Conservation (phyloP, 1,284 basidiomycete genomes). For the Apiotrichum domesticum region DNA sequence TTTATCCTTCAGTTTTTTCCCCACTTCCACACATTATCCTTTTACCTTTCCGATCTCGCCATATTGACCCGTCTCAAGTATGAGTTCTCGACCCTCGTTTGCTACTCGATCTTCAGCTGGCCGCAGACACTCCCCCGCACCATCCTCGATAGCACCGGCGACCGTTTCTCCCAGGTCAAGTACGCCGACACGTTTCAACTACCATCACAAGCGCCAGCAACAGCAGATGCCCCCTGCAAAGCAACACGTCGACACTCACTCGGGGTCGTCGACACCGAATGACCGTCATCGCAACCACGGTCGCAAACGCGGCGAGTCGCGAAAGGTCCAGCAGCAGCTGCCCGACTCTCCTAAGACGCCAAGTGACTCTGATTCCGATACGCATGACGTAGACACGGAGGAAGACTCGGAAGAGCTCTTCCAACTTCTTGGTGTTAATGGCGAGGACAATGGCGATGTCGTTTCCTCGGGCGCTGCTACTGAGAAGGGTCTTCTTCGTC, state of each 20-base stretch:
- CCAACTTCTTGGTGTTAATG: constrained; percentile 29
- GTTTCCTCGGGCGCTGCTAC: not conserved
- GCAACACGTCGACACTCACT: not conserved
- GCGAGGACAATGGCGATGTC: not conserved
- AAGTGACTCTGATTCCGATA: constrained; percentile 6
- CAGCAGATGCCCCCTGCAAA: not conserved
- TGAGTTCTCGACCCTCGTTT: not conserved
- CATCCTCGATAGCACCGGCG: not conserved
- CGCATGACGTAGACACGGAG: constrained; percentile 5
- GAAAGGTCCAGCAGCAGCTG: constrained; percentile 1
- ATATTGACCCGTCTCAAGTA: not conserved
- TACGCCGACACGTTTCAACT: constrained; percentile 5
- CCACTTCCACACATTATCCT: not conserved
- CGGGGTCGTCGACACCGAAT: not conserved
- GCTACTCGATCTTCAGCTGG: not conserved
- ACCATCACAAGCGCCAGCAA: constrained; percentile 1
- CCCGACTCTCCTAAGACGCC: not conserved
- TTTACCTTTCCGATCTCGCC: not conserved
- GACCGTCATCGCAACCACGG: constrained; percentile 6
- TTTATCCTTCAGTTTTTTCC: too few species aligned
- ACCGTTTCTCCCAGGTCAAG: not conserved
- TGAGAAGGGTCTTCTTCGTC: constrained; percentile 10
- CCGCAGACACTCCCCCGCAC: not conserved
- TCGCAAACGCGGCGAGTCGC: constrained; percentile 5
- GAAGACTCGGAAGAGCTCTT: constrained; percentile 32